These are phyloP conservation scores for Amanita polypyramis DNA, from an alignment of 768 basidiomycete species.

Conservation along the genomic window DNA sequence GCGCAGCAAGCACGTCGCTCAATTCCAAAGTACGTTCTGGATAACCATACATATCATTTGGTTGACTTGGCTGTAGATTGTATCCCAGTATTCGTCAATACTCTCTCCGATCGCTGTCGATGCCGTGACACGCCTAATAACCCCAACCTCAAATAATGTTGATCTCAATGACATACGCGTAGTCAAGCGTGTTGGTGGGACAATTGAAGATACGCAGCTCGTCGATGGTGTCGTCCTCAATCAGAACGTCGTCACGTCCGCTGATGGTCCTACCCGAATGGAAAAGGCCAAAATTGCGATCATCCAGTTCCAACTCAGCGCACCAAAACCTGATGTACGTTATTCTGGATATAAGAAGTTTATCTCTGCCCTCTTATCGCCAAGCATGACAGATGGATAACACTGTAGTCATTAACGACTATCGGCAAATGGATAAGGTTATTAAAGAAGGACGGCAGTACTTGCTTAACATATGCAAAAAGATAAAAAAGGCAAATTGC, in stretches of 20 bases:
- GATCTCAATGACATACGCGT: slow-evolving; percentile 94
- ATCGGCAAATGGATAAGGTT: slow-evolving; percentile 99
- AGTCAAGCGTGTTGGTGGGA: slow-evolving; percentile 97
- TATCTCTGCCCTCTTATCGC: background rate
- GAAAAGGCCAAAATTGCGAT: slow-evolving; percentile 99
- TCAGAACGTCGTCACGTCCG: slow-evolving; percentile 85
- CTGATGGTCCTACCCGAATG: slow-evolving; percentile 88
- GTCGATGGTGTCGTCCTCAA: slow-evolving; percentile 96
- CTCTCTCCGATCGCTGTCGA: slow-evolving; percentile 98
- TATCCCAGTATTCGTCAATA: slow-evolving; percentile 97
- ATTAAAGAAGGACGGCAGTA: slow-evolving; percentile 99
- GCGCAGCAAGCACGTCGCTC: slow-evolving; percentile 89
- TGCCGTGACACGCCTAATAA: slow-evolving; percentile 86
- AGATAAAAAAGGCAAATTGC: slow-evolving; percentile 99
- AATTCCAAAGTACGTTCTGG: slow-evolving; percentile 74
- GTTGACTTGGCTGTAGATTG: slow-evolving; percentile 50
- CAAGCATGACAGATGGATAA: slow-evolving; percentile 83
- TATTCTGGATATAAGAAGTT: slow-evolving; percentile 16
- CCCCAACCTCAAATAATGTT: slow-evolving; percentile 85
- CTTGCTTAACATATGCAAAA: slow-evolving; percentile 95
- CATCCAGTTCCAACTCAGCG: slow-evolving; percentile 96
- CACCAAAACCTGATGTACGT: slow-evolving; percentile 90
- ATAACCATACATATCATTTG: slow-evolving; percentile 1
- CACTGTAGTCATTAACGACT: slow-evolving; percentile 98
- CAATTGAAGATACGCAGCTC: slow-evolving; percentile 97